phyloP scores from a whole-genome alignment of 2,329 filamentous ascomycete genomes.

The Cytospora paraplurivora region DNA sequence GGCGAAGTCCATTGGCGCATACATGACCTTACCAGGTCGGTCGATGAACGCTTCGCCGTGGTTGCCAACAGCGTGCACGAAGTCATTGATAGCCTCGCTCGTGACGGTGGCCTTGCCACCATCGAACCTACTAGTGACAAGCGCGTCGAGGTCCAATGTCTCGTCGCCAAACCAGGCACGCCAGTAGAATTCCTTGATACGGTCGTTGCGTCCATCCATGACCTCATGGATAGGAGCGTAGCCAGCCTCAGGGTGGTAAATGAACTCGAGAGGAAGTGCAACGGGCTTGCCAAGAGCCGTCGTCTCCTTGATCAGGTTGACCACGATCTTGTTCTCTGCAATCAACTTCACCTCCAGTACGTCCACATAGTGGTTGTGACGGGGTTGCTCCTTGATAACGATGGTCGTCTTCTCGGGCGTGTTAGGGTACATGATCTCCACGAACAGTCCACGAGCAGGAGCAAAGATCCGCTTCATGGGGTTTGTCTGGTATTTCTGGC shows the following conservation, averaged over 20 bases:
- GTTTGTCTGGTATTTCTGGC: slow-evolving; percentile 96
- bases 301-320: slow-evolving; percentile 91
- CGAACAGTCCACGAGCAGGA: slow-evolving; percentile 80
- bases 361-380: slow-evolving; percentile 82
- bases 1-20: slow-evolving; percentile 97
- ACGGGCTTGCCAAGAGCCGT: slow-evolving; percentile 82
- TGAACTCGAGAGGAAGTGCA: slow-evolving; percentile 84
- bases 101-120: slow-evolving; percentile 87
- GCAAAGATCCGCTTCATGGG: slow-evolving; percentile 90
- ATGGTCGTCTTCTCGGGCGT: slow-evolving; percentile 84
- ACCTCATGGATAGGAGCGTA: slow-evolving; percentile 98
- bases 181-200: slow-evolving; percentile 99
- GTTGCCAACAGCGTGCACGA: slow-evolving; percentile 98
- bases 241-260: slow-evolving; percentile 90
- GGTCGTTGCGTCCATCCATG: slow-evolving; percentile 94
- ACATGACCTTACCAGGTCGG: slow-evolving; percentile 88
- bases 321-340: slow-evolving; percentile 75
- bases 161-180: slow-evolving; percentile 95
- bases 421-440: slow-evolving; percentile 83
- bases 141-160: slow-evolving; percentile 76
- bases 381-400: slow-evolving; percentile 81
- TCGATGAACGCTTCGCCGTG: slow-evolving; percentile 97
- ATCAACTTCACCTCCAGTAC: slow-evolving; percentile 83
- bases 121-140: slow-evolving; percentile 85
- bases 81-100: slow-evolving; percentile 92